Conservation (phyloP, 1,284 basidiomycete species). For the Dichomitus squalens region DNA sequence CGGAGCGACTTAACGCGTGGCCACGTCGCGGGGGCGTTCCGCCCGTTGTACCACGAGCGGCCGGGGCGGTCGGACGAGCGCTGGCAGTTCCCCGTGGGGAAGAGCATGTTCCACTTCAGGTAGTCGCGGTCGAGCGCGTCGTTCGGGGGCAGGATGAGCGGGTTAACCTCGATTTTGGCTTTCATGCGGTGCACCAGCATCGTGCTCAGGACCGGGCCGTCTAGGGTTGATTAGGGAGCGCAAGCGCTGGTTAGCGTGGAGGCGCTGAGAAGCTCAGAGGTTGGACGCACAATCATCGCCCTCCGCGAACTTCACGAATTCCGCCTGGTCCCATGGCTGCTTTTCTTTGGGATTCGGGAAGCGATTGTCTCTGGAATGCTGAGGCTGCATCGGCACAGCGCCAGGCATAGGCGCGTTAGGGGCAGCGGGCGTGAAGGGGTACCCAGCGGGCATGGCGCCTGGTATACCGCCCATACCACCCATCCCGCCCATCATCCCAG, state of each 20-base stretch:
- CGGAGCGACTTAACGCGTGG: slow-evolving; percentile 60
- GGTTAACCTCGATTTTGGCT: slow-evolving; percentile 56
- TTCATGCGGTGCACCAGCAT: slow-evolving; percentile 53
- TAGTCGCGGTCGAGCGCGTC: slow-evolving; percentile 48
- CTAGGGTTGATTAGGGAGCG: slow-evolving; percentile 41
- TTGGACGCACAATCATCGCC: slow-evolving; percentile 30
- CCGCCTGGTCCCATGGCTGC: slow-evolving; percentile 23
- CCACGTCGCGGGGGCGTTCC: slow-evolving; percentile 73
- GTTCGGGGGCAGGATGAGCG: slow-evolving; percentile 53
- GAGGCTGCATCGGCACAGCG: slow-evolving; percentile 12
- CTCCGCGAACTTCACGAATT: slow-evolving; percentile 32
- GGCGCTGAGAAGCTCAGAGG: background rate
- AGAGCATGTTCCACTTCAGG: slow-evolving; percentile 78
- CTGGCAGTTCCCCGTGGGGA: slow-evolving; percentile 58
- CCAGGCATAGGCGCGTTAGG: slow-evolving; percentile 16
- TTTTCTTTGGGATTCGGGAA: slow-evolving; percentile 16
- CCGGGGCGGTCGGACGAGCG: slow-evolving; percentile 58
- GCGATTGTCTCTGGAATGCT: background rate
- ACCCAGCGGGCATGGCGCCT: slow-evolving; percentile 10
- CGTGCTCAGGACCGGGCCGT: slow-evolving; percentile 72
- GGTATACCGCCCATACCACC: background rate
- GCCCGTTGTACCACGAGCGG: slow-evolving; percentile 69
- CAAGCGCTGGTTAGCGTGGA: background rate
- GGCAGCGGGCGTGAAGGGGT: slow-evolving; percentile 15
- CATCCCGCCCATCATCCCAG: background rate